A percentile compares a stretch with the other conserved stretches of the same genome.
These are phyloP conservation scores for Gymnopus androsaceus DNA, from an alignment of 1,284 basidiomycete species.

Conservation along the genomic window DNA sequence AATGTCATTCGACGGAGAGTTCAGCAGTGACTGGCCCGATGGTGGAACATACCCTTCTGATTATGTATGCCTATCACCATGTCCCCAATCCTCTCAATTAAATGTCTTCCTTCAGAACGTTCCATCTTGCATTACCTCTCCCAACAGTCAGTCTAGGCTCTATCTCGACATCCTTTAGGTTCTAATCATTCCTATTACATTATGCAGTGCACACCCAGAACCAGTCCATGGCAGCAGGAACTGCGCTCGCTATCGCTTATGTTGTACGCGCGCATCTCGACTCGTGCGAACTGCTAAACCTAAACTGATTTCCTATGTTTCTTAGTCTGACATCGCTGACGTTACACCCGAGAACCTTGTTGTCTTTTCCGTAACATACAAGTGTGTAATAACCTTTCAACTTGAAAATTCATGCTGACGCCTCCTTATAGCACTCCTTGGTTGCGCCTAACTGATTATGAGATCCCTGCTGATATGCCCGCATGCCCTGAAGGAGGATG, in stretches of 20 bases:
- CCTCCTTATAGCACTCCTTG: constrained; percentile 38
- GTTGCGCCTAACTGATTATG: constrained; percentile 44
- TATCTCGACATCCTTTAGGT: neutral
- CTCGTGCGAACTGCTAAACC: neutral
- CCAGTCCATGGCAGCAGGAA: constrained; percentile 42
- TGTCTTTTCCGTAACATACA: constrained; percentile 33
- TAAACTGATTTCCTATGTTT: neutral
- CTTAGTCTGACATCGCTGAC: constrained; percentile 37
- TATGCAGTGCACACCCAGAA: constrained; percentile 34
- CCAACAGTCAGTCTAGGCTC: constrained; percentile 3
- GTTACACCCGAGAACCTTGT: constrained; percentile 33
- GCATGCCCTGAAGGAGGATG: constrained; percentile 49
- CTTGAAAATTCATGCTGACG: neutral
- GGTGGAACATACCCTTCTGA: constrained; percentile 16
- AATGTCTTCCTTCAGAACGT: constrained; percentile 3
- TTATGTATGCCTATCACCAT: constrained; percentile 21
- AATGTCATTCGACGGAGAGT: constrained; percentile 17
- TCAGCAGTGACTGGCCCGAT: constrained; percentile 17
- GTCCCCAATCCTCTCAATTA: constrained; percentile 21
- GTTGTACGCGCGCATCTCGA: constrained; percentile 25
- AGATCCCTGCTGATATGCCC: constrained; percentile 48
- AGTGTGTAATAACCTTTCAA: constrained; percentile 11
- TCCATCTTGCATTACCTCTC: constrained; percentile 10
- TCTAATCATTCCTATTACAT: neutral
- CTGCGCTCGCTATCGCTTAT: constrained; percentile 49